These are phyloP conservation scores for Fusarium acutatum DNA, from an alignment of 2,329 filamentous ascomycete genomes.

Conservation along the genomic window DNA sequence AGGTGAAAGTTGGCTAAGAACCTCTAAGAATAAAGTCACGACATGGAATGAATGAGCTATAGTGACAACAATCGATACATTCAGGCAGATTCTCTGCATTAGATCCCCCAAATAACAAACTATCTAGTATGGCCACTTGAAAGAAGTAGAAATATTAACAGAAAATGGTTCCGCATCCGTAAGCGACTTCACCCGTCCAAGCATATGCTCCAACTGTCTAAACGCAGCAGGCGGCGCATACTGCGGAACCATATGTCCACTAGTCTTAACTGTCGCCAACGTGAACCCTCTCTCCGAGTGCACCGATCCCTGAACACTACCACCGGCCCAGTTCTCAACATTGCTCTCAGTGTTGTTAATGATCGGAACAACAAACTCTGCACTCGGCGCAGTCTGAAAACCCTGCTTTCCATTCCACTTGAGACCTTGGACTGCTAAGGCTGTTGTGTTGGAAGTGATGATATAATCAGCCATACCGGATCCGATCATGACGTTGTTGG, in stretches of 20 bases:
- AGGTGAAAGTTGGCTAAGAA: no score
- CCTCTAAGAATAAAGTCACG: neutral
- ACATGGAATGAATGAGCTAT: fast-evolving
- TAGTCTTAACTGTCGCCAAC: conserved; percentile 6
- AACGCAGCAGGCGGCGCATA: conserved; percentile 14
- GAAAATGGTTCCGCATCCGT: conserved; percentile 1
- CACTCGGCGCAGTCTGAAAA: neutral
- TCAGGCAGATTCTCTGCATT: neutral
- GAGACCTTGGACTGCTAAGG: neutral
- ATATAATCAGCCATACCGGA: conserved; percentile 14
- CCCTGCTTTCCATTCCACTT: conserved; percentile 19
- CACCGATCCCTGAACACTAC: neutral
- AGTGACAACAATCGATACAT: neutral
- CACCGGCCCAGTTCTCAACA: conserved; percentile 16
- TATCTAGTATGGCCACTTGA: conserved; percentile 15
- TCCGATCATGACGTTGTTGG: conserved; percentile 12
- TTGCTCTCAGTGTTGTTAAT: conserved; percentile 8
- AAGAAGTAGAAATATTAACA: conserved; percentile 11
- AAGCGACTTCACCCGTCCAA: conserved; percentile 11
- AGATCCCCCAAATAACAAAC: no score
- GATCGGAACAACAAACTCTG: conserved; percentile 7
- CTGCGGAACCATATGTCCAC: conserved; percentile 19
- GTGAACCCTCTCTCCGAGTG: conserved; percentile 10
- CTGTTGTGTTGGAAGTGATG: conserved; percentile 16
- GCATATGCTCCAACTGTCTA: conserved; percentile 9